Base-by-base conservation (phyloP, 352 stramenopile genomes). In the Phytophthora tentaculata region DNA sequence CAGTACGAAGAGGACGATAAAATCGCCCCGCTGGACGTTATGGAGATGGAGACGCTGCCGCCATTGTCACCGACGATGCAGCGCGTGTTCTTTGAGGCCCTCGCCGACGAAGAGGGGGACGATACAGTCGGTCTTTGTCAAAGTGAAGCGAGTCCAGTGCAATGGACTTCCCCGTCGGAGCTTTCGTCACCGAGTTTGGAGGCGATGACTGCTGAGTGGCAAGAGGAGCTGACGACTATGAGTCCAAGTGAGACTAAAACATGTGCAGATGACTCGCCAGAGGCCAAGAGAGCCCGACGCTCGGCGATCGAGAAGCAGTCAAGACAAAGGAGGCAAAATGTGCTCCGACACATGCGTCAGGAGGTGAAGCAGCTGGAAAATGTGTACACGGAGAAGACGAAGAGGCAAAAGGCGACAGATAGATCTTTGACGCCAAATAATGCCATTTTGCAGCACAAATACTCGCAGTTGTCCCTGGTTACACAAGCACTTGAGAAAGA, bases 291-390 rank as follows among this genome's bases (percentile, higher is more conserved):
- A 43, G 72, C 80, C 23, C 57, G 77, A 26, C 67, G 83, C n/a
- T 84, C 80, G 20, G 82, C 85, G 57, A 87, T 89, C 51, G 80
- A 89, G 67, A 79, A 80, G 53, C 73, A 77, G 45, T 89, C 83
- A 16, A 71, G 83, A 13, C 74, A 91, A 43, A 50, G 56, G 17
- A 20, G 56, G 20, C 64, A 82, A 60, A 29, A 48, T 20, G 61
- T 69, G 16, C 44, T 78, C 8, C 23, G 63, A 26, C 53, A 28
- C 23, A 90, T 91, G 83, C 80, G 81, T 14, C 69, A 86, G 28
- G 73, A 91, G 20, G 61, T 88, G 19, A 68, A 77, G 58, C 73
- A 71, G 16, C 71, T 90, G 26, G 77, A 91, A 62, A 68, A 63
- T 19, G 44, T 81, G 43, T 89, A 89, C 55, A 57, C 61, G 13